A percentile compares a stretch with the other conserved stretches of the same genome.
Conservation (phyloP, 352 stramenopile species). For the Phytophthora pini region DNA sequence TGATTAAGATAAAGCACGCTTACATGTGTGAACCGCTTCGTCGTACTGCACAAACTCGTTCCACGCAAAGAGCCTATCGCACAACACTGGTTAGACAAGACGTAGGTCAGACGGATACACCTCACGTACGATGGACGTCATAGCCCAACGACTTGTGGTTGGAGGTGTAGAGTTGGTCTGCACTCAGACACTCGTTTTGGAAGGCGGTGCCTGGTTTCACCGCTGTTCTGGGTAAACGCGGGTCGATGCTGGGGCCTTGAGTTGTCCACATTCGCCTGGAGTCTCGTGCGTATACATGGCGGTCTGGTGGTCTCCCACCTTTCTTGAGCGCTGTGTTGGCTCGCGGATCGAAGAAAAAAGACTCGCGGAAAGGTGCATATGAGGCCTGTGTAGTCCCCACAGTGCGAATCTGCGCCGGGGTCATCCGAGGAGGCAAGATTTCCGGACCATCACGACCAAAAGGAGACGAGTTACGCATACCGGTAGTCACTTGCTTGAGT, state of each 20-base stretch:
- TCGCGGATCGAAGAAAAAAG: conserved; percentile 65
- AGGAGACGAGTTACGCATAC: conserved; percentile 2
- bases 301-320: conserved; percentile 43
- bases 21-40: conserved; percentile 61
- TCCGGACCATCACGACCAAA: conserved; percentile 13
- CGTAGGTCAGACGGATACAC: neutral
- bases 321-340: conserved; percentile 57
- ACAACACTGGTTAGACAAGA: neutral
- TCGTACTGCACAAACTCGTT: conserved; percentile 71
- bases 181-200: conserved; percentile 61
- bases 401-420: conserved; percentile 20
- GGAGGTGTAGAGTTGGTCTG: conserved; percentile 76
- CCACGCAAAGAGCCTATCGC: conserved; percentile 62
- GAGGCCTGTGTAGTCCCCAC: conserved; percentile 14
- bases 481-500: neutral
- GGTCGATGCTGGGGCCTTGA: conserved; percentile 51
- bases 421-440: conserved; percentile 20
- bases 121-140: conserved; percentile 61
- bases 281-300: conserved; percentile 41
- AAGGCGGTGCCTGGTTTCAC: conserved; percentile 70
- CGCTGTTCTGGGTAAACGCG: conserved; percentile 57
- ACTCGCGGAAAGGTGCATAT: conserved; percentile 68
- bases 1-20: neutral
- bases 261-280: conserved; percentile 62
- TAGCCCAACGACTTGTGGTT: conserved; percentile 65